Conservation (phyloP, 2,329 filamentous ascomycete genomes). For the Penicillium sp. region DNA sequence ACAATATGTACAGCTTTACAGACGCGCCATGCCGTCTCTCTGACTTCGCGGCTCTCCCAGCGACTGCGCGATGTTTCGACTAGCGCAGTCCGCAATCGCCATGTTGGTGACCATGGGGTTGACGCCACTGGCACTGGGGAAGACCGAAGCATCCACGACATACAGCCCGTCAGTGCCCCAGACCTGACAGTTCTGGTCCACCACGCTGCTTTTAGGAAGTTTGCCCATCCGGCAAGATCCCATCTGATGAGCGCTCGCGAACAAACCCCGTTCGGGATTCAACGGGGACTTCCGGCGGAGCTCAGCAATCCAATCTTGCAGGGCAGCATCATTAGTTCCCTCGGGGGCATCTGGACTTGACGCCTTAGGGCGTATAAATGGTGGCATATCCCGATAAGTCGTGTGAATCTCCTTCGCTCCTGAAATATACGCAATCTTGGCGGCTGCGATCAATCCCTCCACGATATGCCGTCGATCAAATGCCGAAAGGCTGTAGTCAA, state of each 20-base stretch:
- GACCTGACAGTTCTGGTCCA: constrained; percentile 43
- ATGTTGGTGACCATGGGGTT: constrained; percentile 51
- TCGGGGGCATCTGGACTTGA: constrained; percentile 26
- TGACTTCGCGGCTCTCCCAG: constrained; percentile 19
- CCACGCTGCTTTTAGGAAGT: constrained; percentile 39
- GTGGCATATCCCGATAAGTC: constrained; percentile 54
- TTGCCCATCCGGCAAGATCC: constrained; percentile 47
- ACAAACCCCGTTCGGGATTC: constrained; percentile 40
- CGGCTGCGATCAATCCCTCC: constrained; percentile 63
- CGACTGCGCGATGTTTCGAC: constrained; percentile 34
- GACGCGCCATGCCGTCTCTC: constrained; percentile 19
- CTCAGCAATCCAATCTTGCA: constrained; percentile 51
- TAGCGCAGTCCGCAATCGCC: constrained; percentile 47
- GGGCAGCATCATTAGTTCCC: constrained; percentile 50
- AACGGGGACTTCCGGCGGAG: constrained; percentile 45
- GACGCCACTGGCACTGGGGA: constrained; percentile 48
- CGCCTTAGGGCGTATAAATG: constrained; percentile 52
- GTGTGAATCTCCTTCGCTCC: constrained; percentile 77
- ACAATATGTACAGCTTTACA: constrained; percentile 10
- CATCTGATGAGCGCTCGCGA: constrained; percentile 49
- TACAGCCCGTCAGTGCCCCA: constrained; percentile 45
- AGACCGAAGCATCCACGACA: constrained; percentile 47
- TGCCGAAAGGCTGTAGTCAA: constrained; percentile 65
- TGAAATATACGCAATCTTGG: constrained; percentile 69
- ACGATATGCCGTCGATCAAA: constrained; percentile 68